phyloP scores from a whole-genome alignment of 495 filamentous ascomycete genomes.

The Hypoxylon fragiforme region DNA sequence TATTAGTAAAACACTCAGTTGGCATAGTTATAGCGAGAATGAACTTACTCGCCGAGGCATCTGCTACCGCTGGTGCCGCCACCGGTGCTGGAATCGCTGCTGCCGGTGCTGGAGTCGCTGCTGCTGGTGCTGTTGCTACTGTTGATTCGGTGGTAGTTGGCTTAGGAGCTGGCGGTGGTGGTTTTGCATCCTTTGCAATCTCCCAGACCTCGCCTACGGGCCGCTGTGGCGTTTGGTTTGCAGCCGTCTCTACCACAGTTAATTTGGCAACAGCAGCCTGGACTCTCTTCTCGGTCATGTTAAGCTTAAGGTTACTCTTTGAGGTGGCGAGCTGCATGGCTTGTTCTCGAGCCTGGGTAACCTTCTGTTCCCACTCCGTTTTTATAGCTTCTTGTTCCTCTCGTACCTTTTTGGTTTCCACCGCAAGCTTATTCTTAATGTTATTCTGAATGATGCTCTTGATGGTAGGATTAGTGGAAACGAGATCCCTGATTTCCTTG shows the following conservation, averaged over 20 bases:
- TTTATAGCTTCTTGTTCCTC: conserved; percentile 54
- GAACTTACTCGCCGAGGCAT: conserved; percentile 37
- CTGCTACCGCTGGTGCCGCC: conserved; percentile 33
- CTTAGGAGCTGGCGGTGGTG: conserved; percentile 52
- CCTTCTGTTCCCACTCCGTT: conserved; percentile 53
- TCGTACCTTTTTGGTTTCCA: conserved; percentile 60
- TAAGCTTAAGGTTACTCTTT: conserved; percentile 70
- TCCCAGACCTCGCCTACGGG: conserved; percentile 86
- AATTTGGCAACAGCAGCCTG: conserved; percentile 70
- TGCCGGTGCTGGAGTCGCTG: conserved; percentile 13
- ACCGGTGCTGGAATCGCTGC: background rate
- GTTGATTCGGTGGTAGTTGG: conserved; percentile 37
- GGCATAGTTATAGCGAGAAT: background rate
- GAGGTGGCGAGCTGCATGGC: conserved; percentile 62
- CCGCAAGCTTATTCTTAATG: conserved; percentile 60
- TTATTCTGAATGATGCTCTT: conserved; percentile 69
- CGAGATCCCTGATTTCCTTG: conserved; percentile 64
- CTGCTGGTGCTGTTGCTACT: no score
- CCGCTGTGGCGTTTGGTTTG: conserved; percentile 77
- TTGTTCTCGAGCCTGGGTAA: conserved; percentile 53
- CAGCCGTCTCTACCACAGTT: conserved; percentile 75
- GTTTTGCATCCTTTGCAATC: conserved; percentile 70
- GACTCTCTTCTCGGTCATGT: conserved; percentile 75
- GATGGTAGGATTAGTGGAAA: conserved; percentile 65
- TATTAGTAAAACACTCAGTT: conserved; percentile 23